Conservation (phyloP, 2,329 filamentous ascomycete species). For the Bisporella sp. region DNA sequence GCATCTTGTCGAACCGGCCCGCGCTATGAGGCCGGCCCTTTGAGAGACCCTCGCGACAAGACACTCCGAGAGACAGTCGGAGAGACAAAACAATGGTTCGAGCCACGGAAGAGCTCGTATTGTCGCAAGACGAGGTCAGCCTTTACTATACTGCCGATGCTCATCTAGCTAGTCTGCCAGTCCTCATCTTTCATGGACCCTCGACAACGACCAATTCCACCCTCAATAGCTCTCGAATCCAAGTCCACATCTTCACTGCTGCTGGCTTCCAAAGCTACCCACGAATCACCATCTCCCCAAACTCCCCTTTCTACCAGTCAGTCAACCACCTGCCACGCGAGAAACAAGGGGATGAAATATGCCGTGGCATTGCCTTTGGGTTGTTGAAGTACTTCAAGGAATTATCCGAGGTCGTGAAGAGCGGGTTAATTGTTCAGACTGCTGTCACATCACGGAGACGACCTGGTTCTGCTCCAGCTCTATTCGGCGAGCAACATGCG, state of each 20-base stretch:
- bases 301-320: constrained; percentile 82
- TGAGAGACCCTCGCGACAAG: constrained; percentile 17
- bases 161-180: constrained; percentile 69
- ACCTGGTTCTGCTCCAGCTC: constrained; percentile 50
- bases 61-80: constrained; percentile 3
- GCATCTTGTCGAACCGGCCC: neutral
- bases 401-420: constrained; percentile 70
- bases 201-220: constrained; percentile 84
- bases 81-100: constrained; percentile 61
- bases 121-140: constrained; percentile 74
- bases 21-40: constrained; percentile 22
- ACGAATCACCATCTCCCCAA: constrained; percentile 87
- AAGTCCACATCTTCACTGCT: constrained; percentile 85
- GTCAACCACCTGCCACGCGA: constrained; percentile 87
- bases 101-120: constrained; percentile 67
- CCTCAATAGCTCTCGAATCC: constrained; percentile 85
- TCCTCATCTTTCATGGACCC: constrained; percentile 87
- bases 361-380: constrained; percentile 83
- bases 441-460: constrained; percentile 39
- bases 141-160: constrained; percentile 89
- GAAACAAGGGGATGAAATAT: constrained; percentile 91
- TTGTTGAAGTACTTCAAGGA: constrained; percentile 93
- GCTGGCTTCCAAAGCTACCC: constrained; percentile 86
- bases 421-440: constrained; percentile 51
- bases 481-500: constrained; percentile 90